Evolutionary conservation across 2,329 filamentous ascomycete genomes (phyloP).

Genomic region (Acrocalymma vagum): DNA sequence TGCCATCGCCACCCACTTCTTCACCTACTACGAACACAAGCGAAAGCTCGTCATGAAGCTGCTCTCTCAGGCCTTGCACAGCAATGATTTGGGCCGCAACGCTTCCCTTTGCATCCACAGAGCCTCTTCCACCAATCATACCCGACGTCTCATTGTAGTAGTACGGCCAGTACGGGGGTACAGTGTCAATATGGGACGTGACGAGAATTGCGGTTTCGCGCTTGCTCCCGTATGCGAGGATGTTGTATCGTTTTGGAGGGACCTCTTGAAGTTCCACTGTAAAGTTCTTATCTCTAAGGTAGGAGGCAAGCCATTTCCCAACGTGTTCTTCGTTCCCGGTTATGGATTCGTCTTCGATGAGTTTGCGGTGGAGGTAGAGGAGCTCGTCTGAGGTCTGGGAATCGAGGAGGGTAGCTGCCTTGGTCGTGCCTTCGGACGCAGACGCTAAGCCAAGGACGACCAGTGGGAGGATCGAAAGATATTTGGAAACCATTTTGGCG

Average conservation of each 20-base stretch:
- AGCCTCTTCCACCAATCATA: constrained; percentile 75
- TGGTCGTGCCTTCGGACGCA: constrained; percentile 6
- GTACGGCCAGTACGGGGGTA: constrained; percentile 75
- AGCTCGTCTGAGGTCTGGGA: constrained; percentile 55
- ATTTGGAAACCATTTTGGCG: no score
- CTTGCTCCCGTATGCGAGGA: constrained; percentile 71
- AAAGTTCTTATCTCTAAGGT: constrained; percentile 69
- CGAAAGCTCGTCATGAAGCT: constrained; percentile 55
- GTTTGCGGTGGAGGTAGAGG: constrained; percentile 75
- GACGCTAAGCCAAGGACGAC: constrained; percentile 8
- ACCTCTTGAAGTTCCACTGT: constrained; percentile 68
- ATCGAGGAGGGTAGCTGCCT: constrained; percentile 25
- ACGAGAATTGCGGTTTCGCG: constrained; percentile 69
- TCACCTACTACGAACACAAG: constrained; percentile 80
- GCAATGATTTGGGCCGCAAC: constrained; percentile 79
- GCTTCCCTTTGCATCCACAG: constrained; percentile 67
- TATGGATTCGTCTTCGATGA: constrained; percentile 79
- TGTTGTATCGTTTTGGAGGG: constrained; percentile 70
- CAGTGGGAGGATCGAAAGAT: not conserved
- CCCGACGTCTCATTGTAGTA: constrained; percentile 58
- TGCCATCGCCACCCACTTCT: constrained; percentile 82
- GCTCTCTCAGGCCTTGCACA: constrained; percentile 59
- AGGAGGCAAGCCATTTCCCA: constrained; percentile 72
- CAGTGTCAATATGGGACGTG: constrained; percentile 83
- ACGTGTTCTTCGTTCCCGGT: constrained; percentile 73